Conservation (phyloP, 1,284 basidiomycete species). For the Tilletia caries region DNA sequence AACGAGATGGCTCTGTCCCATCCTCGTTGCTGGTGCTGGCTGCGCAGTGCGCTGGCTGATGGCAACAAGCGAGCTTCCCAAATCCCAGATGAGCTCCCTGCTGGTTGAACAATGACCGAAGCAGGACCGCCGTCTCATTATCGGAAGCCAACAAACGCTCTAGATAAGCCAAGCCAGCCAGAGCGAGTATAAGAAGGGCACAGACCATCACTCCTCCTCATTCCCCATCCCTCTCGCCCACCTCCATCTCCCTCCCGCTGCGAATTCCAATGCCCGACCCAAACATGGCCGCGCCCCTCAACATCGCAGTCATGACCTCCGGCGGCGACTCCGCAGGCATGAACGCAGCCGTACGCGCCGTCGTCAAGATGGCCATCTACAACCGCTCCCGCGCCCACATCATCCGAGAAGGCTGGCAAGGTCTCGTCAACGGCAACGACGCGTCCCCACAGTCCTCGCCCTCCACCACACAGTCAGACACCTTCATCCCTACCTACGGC, state of each 20-base stretch:
- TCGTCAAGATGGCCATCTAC: conserved; percentile 52
- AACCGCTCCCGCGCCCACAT: conserved; percentile 63
- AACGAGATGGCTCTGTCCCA: no score
- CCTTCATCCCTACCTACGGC: conserved; percentile 73
- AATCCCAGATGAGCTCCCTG: no score
- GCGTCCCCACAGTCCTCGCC: conserved; percentile 29
- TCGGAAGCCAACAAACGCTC: no score
- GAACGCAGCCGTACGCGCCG: conserved; percentile 49
- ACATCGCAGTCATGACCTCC: conserved; percentile 81
- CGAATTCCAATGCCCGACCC: no score
- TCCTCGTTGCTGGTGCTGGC: no score
- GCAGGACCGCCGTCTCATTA: no score
- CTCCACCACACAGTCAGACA: conserved; percentile 39
- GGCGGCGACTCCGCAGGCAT: conserved; percentile 89
- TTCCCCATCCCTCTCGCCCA: neutral
- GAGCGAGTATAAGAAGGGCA: no score
- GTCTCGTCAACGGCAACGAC: conserved; percentile 66
- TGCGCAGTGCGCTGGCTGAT: no score
- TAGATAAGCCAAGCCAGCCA: no score
- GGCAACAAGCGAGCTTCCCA: no score
- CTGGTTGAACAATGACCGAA: no score
- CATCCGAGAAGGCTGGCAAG: conserved; percentile 89
- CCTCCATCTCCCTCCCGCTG: neutral
- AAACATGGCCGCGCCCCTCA: neutral
- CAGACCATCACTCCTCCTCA: neutral